phyloP scores from a whole-genome alignment of 768 basidiomycete species.

The Lactarius pseudohatsudake region DNA sequence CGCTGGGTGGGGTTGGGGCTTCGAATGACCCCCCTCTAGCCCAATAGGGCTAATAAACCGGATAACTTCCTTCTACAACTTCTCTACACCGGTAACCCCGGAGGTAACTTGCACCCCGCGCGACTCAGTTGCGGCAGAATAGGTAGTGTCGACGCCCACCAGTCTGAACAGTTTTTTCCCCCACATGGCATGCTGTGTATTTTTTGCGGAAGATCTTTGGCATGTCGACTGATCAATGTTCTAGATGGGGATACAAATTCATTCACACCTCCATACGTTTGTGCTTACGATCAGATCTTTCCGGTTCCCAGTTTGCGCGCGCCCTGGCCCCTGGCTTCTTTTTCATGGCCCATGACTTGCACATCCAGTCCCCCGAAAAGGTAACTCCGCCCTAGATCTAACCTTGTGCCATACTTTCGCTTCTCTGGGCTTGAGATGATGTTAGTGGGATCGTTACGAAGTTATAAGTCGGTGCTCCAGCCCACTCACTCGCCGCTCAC shows the following conservation, averaged over 20 bases:
- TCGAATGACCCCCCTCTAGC: not conserved
- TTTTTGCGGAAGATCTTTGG: not conserved
- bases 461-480: slow-evolving; percentile 1
- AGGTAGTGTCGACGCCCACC: not conserved
- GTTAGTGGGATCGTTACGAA: not conserved
- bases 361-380: not conserved
- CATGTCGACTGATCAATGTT: not conserved
- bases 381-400: not conserved
- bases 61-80: not conserved
- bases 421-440: not conserved
- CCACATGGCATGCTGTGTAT: not conserved
- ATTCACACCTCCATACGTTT: not conserved
- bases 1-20: not conserved
- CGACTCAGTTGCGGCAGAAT: not conserved
- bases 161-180: not conserved
- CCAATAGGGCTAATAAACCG: not conserved
- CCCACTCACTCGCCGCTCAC: not conserved
- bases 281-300: not conserved
- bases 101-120: not conserved
- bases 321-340: not conserved
- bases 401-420: not conserved
- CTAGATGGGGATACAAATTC: not conserved
- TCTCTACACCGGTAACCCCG: not conserved
- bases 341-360: not conserved
- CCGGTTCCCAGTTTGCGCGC: not conserved